phyloP scores from a whole-genome alignment of 2,329 filamentous ascomycete genomes.

The Claviceps paspali region DNA sequence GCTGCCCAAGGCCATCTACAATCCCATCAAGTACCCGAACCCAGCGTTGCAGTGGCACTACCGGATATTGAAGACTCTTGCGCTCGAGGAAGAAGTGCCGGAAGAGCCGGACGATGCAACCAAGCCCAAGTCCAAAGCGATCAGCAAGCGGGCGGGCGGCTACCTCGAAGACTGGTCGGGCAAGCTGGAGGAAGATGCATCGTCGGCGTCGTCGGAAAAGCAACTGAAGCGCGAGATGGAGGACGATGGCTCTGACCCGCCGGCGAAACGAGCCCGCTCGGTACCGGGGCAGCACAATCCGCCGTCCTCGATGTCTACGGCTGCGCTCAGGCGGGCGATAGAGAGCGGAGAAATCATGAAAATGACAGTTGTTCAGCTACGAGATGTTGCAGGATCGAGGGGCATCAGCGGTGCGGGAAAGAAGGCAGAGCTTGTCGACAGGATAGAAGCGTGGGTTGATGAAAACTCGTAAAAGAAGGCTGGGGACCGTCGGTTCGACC shows the following conservation, averaged over 20 bases:
- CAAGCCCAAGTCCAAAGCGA: constrained; percentile 69
- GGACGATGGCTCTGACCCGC: constrained; percentile 24
- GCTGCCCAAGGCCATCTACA: constrained; percentile 71
- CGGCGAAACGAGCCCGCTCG: constrained; percentile 30
- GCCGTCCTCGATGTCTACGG: constrained; percentile 24
- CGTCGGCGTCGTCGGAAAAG: constrained; percentile 20
- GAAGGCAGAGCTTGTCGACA: constrained; percentile 40
- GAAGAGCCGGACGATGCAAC: constrained; percentile 63
- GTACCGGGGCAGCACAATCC: constrained; percentile 18
- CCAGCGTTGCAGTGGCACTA: constrained; percentile 95
- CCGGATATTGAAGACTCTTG: constrained; percentile 77
- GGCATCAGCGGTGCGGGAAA: constrained; percentile 33
- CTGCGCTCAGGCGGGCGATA: constrained; percentile 29
- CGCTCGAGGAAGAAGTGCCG: constrained; percentile 80
- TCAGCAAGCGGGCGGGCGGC: constrained; percentile 72
- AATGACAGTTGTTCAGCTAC: constrained; percentile 39
- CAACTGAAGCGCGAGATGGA: constrained; percentile 38
- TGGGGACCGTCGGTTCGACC: too few relatives aligned
- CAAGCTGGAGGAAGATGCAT: constrained; percentile 43
- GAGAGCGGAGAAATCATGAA: constrained; percentile 33
- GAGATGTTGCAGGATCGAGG: constrained; percentile 30
- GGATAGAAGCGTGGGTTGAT: constrained; percentile 41
- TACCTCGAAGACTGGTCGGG: constrained; percentile 67
- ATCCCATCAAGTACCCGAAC: constrained; percentile 80
- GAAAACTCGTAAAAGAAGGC: constrained; percentile 16